Evolutionary conservation across 768 basidiomycete species (phyloP), one percentile per base, ranked within the genome.

Genomic region (Mrakia hoshinonis): DNA sequence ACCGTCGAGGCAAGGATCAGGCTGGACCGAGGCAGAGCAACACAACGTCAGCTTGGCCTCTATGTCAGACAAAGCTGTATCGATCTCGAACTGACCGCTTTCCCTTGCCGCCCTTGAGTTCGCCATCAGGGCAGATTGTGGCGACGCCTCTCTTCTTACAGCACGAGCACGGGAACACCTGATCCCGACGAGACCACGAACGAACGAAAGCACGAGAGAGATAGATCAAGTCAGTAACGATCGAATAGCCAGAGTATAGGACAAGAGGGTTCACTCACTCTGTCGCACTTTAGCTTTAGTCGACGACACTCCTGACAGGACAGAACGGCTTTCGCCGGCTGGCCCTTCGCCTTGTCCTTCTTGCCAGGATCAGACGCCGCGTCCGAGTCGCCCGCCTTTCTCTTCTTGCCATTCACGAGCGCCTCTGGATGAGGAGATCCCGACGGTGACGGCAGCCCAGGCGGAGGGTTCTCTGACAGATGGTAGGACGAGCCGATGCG

Each of bases 101-200:
- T 34, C 70, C 70, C 65, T 72, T 72, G 20, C 70, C 70, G 31
- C 70, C 70, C 22, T 72, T 72, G 47, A 72, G 70, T 29, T 72
- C 64, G 20, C 70, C 70, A n/a, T 55, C 48, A 2, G 70, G 70
- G 26, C 70, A 67, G 13, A 70, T 69, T 36, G 70, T 70, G 0
- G 61, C 69, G 10, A 70, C 69, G n/a, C 69, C 69, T 51, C 69
- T 46, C 26, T 70, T 70, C 65, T 49, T 61, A 24, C 64, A 72
- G 49, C 58, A 48, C n/a, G 48, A 47, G 43, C 55, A 67, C 22
- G 70, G 64, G 20, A 65, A 72, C 26, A 62, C 34, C 10, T 51
- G 69, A 31, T 63, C 68, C 9, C 58, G 55, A 43, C 43, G 43
- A 43, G 7, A 43, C 43, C 7, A 64, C 36, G n/a, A 64, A 64